phyloP scores from a whole-genome alignment of 164 flowering plant genomes.

The Tetrastigma voinierianum region DNA sequence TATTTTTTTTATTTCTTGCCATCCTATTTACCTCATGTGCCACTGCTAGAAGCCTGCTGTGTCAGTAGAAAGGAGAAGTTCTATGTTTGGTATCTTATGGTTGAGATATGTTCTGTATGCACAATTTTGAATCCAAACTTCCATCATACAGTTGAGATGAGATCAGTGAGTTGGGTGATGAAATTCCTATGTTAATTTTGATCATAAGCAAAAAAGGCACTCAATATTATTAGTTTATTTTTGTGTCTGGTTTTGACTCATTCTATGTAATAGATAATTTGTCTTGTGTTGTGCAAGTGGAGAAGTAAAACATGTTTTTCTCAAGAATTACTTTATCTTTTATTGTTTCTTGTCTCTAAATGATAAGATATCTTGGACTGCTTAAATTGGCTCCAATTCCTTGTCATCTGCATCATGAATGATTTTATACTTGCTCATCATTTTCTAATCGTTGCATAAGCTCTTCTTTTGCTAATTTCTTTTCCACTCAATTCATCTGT shows the following conservation, averaged over 20 bases:
- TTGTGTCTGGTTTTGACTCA: too few species aligned
- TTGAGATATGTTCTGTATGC: background rate
- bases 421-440: background rate
- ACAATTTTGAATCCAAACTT: background rate
- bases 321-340: too few species aligned
- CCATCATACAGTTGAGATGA: background rate
- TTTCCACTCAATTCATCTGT: slow-evolving; percentile 5
- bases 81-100: too few species aligned
- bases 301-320: too few species aligned
- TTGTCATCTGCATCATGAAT: background rate
- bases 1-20: background rate
- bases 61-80: too few species aligned
- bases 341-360: too few species aligned
- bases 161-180: background rate
- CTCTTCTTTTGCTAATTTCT: slow-evolving; percentile 5
- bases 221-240: too few species aligned
- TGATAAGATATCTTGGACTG: background rate
- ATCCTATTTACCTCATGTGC: background rate
- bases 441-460: background rate
- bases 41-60: background rate
- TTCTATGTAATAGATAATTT: too few species aligned
- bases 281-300: too few species aligned
- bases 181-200: background rate
- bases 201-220: too few species aligned
- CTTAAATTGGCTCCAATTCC: background rate